Conservation (phyloP, 1,284 basidiomycete genomes). For the Fomitiporia mediterranea region DNA sequence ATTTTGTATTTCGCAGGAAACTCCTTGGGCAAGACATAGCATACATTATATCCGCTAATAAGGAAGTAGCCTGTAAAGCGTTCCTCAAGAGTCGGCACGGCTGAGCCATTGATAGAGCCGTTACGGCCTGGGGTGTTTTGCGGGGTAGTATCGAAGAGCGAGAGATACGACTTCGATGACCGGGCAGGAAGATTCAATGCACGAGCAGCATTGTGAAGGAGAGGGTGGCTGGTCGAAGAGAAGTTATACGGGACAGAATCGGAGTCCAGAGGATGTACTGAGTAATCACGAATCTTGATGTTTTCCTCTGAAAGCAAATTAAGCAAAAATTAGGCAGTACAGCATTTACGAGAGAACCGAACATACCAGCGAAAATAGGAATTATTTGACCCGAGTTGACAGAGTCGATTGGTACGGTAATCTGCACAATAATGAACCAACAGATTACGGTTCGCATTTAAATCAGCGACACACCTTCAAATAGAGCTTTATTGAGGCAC, state of each 20-base stretch:
- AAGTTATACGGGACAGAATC: conserved; percentile 70
- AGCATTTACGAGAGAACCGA: neutral
- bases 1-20: conserved; percentile 42
- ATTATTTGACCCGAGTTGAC: conserved; percentile 60
- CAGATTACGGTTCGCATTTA: conserved; percentile 1
- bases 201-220: conserved; percentile 62
- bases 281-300: conserved; percentile 62
- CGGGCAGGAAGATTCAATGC: conserved; percentile 62
- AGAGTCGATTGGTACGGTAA: conserved; percentile 61
- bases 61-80: conserved; percentile 70
- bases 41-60: conserved; percentile 70
- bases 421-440: conserved; percentile 38
- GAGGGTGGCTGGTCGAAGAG: conserved; percentile 54
- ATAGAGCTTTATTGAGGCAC: conserved; percentile 65
- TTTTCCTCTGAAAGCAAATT: conserved; percentile 83
- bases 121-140: conserved; percentile 36
- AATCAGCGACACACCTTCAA: conserved; percentile 50
- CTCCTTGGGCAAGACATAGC: conserved; percentile 69
- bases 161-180: conserved; percentile 53
- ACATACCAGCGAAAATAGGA: conserved; percentile 64
- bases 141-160: conserved; percentile 44
- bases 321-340: neutral
- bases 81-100: conserved; percentile 44
- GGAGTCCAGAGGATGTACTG: conserved; percentile 68
- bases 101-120: conserved; percentile 29